Evolutionary conservation across 2,329 filamentous ascomycete genomes (phyloP).

Genomic region (Seiridium cupressi): DNA sequence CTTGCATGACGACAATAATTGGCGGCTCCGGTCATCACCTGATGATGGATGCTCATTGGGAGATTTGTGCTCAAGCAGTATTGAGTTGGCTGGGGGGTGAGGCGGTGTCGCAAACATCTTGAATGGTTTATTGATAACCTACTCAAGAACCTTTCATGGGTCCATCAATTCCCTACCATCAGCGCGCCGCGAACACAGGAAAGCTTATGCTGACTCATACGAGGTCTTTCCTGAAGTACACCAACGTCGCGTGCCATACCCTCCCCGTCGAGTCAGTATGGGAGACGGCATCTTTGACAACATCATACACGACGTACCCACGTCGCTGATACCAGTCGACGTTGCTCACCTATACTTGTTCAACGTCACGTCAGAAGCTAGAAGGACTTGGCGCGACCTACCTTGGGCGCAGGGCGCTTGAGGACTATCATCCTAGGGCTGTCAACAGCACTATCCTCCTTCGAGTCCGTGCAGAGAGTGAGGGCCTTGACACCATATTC

Average conservation of each 20-base stretch:
- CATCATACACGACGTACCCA: constrained; percentile 17
- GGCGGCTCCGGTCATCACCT: constrained; percentile 8
- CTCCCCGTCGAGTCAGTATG: constrained; percentile 18
- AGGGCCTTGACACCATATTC: constrained; percentile 19
- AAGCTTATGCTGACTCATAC: not conserved
- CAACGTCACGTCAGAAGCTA: not conserved
- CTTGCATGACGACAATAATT: constrained; percentile 1
- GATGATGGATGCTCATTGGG: constrained; percentile 14
- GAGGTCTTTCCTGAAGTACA: constrained; percentile 17
- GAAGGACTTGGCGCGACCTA: not conserved
- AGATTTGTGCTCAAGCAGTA: constrained; percentile 8
- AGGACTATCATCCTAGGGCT: constrained; percentile 18
- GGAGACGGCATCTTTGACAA: constrained; percentile 12
- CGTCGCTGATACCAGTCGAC: constrained; percentile 23
- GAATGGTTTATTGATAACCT: too few relatives aligned
- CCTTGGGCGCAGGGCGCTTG: not conserved
- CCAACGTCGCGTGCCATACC: constrained; percentile 10
- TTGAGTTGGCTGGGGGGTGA: constrained; percentile 8
- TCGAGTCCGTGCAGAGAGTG: constrained; percentile 19
- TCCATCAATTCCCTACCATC: too few relatives aligned
- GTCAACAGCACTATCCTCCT: constrained; percentile 13
- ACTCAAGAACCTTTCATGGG: too few relatives aligned
- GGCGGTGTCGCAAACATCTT: not conserved
- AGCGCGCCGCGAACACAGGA: too few relatives aligned
- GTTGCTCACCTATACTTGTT: constrained; percentile 14